Evolutionary conservation across 73 alveolate genomes (phyloP).

Genomic region (Stentor coeruleus): DNA sequence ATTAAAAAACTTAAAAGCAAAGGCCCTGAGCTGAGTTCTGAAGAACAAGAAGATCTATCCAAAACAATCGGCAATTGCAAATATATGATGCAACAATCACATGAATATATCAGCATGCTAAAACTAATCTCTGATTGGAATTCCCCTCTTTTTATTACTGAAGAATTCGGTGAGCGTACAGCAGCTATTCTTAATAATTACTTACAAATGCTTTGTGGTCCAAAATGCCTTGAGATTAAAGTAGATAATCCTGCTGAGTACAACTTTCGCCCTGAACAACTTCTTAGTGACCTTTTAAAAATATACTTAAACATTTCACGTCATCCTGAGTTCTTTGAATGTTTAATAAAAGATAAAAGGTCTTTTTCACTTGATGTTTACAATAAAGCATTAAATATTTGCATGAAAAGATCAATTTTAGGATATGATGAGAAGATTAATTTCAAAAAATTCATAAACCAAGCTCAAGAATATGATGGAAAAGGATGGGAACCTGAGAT

Average conservation of each 20-base stretch:
- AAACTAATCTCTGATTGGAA: constrained; percentile 51
- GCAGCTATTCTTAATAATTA: constrained; percentile 60
- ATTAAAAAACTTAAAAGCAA: constrained; percentile 43
- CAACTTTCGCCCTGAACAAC: constrained; percentile 38
- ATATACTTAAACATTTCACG: constrained; percentile 43
- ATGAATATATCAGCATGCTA: constrained; percentile 49
- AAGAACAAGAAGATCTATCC: constrained; percentile 43
- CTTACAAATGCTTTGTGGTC: constrained; percentile 47
- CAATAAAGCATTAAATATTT: constrained; percentile 43
- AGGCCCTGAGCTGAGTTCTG: constrained; percentile 29
- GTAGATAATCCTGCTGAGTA: constrained; percentile 49
- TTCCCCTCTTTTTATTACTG: constrained; percentile 43
- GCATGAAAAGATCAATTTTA: constrained; percentile 34
- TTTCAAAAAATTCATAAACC: constrained; percentile 43
- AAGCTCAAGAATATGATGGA: constrained; percentile 35
- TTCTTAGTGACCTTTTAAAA: constrained; percentile 31
- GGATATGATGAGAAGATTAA: constrained; percentile 23
- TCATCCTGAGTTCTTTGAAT: constrained; percentile 43
- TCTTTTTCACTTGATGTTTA: constrained; percentile 43
- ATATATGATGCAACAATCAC: constrained; percentile 53
- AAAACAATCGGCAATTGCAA: constrained; percentile 40
- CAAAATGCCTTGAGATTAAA: constrained; percentile 31
- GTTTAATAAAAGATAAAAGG: constrained; percentile 58
- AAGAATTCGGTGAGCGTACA: constrained; percentile 54
- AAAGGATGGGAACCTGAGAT: neutral